A percentile compares a stretch with the other conserved stretches of the same genome.
These are phyloP conservation scores for Paraphoma sp. DNA, from an alignment of 2,329 filamentous ascomycete genomes.

Conservation along the genomic window DNA sequence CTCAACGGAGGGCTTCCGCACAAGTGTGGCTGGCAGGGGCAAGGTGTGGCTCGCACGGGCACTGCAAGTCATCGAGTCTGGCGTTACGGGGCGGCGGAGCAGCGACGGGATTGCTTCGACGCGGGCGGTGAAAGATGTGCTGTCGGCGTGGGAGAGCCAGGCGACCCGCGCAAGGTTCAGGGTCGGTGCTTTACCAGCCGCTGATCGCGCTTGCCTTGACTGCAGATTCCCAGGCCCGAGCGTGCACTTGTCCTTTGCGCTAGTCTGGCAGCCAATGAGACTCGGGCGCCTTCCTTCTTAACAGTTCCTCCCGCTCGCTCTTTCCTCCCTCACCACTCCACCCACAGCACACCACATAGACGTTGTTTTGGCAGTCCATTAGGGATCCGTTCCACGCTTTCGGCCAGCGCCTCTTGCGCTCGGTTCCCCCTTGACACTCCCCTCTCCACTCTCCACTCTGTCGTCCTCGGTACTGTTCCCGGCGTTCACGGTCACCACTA, in stretches of 20 bases:
- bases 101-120: constrained; percentile 7
- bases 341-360: constrained; percentile 26
- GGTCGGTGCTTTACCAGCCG: constrained; percentile 1
- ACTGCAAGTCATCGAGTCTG: constrained; percentile 19
- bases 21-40: background rate
- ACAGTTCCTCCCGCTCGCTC: constrained; percentile 35
- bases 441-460: constrained; percentile 36
- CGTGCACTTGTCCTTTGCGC: constrained; percentile 26
- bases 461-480: constrained; percentile 40
- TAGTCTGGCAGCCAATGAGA: constrained; percentile 27
- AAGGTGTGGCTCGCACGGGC: background rate
- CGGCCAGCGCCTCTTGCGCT: constrained; percentile 52
- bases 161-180: background rate
- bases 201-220: constrained; percentile 16
- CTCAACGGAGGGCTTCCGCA: constrained; percentile 3
- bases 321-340: constrained; percentile 33
- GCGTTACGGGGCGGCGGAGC: constrained; percentile 12
- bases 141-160: constrained; percentile 2
- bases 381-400: constrained; percentile 45
- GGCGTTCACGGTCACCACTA: constrained; percentile 47
- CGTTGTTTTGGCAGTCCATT: constrained; percentile 47
- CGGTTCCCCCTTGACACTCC: constrained; percentile 42
- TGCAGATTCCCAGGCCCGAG: constrained; percentile 17
- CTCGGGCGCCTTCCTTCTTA: constrained; percentile 26
- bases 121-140: constrained; percentile 24